These are phyloP conservation scores for Fimicolochytrium jonesii DNA, from an alignment of 192 early-diverging fungal species.

Conservation along the genomic window DNA sequence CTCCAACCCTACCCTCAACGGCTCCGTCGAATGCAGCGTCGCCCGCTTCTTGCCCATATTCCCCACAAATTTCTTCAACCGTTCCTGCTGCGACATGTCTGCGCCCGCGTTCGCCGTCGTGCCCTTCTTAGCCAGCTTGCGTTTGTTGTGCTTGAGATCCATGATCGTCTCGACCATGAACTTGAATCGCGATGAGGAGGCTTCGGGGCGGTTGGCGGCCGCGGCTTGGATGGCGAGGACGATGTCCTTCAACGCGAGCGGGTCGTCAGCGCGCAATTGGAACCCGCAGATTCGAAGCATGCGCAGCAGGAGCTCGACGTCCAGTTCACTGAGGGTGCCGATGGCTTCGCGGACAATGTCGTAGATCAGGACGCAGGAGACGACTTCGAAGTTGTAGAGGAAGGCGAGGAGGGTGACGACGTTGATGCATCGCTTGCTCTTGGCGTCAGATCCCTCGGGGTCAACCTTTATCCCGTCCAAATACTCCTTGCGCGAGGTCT, in stretches of 20 bases:
- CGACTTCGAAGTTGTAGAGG: constrained; percentile 78
- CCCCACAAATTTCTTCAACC: constrained; percentile 75
- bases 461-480: not conserved
- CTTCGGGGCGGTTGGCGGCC: constrained; percentile 40
- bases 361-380: constrained; percentile 81
- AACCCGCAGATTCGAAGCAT: constrained; percentile 72
- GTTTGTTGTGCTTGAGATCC: constrained; percentile 85
- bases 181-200: constrained; percentile 55
- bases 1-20: constrained; percentile 76
- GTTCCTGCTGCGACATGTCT: constrained; percentile 54
- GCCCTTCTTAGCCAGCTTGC: constrained; percentile 58
- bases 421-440: constrained; percentile 74
- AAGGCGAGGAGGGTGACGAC: constrained; percentile 74
- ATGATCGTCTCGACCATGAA: constrained; percentile 96
- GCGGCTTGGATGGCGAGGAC: constrained; percentile 64
- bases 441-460: constrained; percentile 27
- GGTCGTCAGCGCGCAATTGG: constrained; percentile 89
- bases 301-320: constrained; percentile 84
- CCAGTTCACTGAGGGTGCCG: constrained; percentile 69
- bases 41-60: constrained; percentile 49
- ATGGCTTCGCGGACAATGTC: constrained; percentile 75
- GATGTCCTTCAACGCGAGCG: constrained; percentile 85
- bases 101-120: constrained; percentile 25
- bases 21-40: constrained; percentile 47
- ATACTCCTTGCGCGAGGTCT: constrained; percentile 44